Evolutionary conservation across 768 basidiomycete genomes (phyloP).

Genomic region (Lentinula detonsa): DNA sequence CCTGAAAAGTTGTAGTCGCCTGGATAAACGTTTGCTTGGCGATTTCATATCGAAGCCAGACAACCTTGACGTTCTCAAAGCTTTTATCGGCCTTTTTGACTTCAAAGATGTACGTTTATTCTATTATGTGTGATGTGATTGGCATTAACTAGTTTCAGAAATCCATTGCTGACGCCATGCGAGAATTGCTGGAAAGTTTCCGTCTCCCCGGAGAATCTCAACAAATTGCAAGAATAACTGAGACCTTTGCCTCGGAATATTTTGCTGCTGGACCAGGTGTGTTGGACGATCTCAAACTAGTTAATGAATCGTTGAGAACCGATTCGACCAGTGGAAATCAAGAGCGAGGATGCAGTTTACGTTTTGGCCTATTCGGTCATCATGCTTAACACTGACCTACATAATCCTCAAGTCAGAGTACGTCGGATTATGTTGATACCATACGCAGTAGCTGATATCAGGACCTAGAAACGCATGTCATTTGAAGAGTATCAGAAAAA

Average conservation of each 20-base stretch:
- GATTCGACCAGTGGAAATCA: constrained; percentile 65
- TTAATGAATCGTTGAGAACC: neutral
- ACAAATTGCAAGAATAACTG: constrained; percentile 90
- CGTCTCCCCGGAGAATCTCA: constrained; percentile 93
- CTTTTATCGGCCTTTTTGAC: constrained; percentile 85
- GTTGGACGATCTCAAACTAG: constrained; percentile 10
- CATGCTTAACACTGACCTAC: constrained; percentile 96
- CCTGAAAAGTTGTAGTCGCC: constrained; percentile 72
- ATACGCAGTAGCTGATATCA: constrained; percentile 4
- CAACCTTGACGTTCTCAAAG: constrained; percentile 76
- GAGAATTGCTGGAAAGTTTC: constrained; percentile 90
- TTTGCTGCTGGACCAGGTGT: constrained; percentile 79
- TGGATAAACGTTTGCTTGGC: constrained; percentile 92
- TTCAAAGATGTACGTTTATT: constrained; percentile 69
- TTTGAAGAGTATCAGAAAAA: constrained; percentile 93
- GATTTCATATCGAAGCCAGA: constrained; percentile 91
- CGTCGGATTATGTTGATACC: constrained; percentile 19
- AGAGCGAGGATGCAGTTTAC: constrained; percentile 88
- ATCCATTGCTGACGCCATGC: constrained; percentile 92
- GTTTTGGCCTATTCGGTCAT: constrained; percentile 94
- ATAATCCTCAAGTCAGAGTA: constrained; percentile 90
- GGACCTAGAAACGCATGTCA: constrained; percentile 87
- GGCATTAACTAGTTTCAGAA: constrained; percentile 45
- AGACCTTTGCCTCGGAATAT: constrained; percentile 89
- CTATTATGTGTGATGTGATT: neutral